Base-by-base conservation (phyloP, 768 basidiomycete genomes). In the Suillus decipiens region DNA sequence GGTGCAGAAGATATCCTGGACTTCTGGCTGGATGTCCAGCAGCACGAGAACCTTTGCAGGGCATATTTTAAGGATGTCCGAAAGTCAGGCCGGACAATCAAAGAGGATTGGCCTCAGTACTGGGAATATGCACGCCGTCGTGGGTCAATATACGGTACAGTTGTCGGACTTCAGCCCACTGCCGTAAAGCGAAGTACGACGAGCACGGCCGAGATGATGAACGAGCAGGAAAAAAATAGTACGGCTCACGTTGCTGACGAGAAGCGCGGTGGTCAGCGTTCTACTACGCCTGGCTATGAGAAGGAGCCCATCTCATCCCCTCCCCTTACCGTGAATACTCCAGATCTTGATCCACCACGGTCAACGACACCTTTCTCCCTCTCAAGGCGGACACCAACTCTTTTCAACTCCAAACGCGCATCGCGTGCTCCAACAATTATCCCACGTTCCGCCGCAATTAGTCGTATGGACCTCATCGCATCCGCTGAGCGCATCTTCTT, bases 1-100 rank as follows among this genome's bases (percentile, higher is more conserved):
- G 93, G 94, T 31, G 88, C 93, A 61, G 96, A 99, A 73, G 97
- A 99, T 75, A 92, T 95, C 56, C 79, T 99, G 51, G 97, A 99
- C 75, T 99, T 99, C 71, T 99, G 96, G 96, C 85, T 99, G 34
- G 97, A 99, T 74, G 97, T 99, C 7, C 95, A 97, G 70, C 97
- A 99, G 78, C 97, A 99, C 75, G 97, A 99, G 79, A 98, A 98
- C 73, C 87, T 99, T 39, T 99, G 96, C 76, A 86, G 96, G 64
- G 97, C 96, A 9, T 99, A 99, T 77, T 99, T 99, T 86, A 97
- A 98, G 82, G 97, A 99, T 76, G 88, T 99, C 60, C 90, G 93
- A 71, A 95, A 96, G 79, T 95, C 95, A 0, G 95, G 96, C 3
- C 86, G 91, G 33, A 87, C 90, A 14, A 92, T 99, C 74, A 91